A percentile compares a stretch with the other conserved stretches of the same genome.
Evolutionary conservation across 441 rosid genomes (phyloP).

Genomic region (Pelargonium australe): DNA sequence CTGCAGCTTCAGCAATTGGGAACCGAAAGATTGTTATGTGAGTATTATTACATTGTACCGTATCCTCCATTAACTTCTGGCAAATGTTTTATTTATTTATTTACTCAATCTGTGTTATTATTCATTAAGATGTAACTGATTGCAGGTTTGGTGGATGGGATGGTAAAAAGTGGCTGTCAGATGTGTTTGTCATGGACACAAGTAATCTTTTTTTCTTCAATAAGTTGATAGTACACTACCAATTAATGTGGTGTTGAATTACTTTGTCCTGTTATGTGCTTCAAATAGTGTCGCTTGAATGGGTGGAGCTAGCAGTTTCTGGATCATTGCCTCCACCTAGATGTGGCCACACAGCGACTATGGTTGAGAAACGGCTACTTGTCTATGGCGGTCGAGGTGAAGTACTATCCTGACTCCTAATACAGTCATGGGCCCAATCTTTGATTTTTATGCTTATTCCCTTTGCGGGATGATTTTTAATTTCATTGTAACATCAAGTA

Average conservation of each 20-base stretch:
- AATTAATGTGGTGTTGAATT: conserved; percentile 8
- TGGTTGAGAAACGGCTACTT: conserved; percentile 93
- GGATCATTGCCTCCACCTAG: conserved; percentile 90
- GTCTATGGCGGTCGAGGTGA: conserved; percentile 97
- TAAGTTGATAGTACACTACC: background rate
- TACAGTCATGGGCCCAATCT: conserved; percentile 3
- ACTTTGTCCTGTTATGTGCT: conserved; percentile 18
- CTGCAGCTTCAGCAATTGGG: conserved; percentile 90
- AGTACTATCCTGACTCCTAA: conserved; percentile 8
- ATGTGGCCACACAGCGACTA: conserved; percentile 96
- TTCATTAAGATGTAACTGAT: conserved; percentile 17
- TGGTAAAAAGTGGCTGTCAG: conserved; percentile 97
- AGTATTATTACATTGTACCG: conserved; percentile 24
- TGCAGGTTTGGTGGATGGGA: conserved; percentile 99
- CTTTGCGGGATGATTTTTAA: too few species aligned
- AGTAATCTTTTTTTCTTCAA: conserved; percentile 36
- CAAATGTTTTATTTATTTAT: conserved; percentile 3
- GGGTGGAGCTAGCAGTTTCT: conserved; percentile 76
- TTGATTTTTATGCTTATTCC: background rate
- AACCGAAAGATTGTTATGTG: conserved; percentile 82
- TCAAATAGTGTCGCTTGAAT: conserved; percentile 85
- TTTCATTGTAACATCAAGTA: too few species aligned
- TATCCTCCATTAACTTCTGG: conserved; percentile 17
- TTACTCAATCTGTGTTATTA: conserved; percentile 3
- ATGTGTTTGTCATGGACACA: conserved; percentile 90